These are phyloP conservation scores for Camelina laxa DNA, from an alignment of 345 rosid genomes.

Conservation along the genomic window DNA sequence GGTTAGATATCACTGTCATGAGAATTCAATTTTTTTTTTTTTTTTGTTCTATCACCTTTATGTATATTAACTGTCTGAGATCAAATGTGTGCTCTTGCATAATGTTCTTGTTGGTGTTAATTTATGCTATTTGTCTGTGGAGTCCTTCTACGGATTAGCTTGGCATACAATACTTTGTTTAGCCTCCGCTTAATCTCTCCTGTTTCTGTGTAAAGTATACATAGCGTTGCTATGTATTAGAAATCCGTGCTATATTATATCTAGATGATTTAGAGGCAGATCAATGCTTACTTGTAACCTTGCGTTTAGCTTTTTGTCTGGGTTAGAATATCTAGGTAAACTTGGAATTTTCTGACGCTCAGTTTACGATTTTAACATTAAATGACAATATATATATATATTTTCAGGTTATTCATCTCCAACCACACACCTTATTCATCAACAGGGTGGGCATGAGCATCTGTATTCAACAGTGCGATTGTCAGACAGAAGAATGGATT, in stretches of 20 bases:
- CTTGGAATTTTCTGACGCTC: constrained; percentile 25
- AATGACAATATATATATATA: constrained; percentile 16
- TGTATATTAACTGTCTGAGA: background rate
- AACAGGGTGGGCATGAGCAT: constrained; percentile 79
- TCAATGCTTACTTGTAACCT: constrained; percentile 17
- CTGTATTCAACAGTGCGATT: constrained; percentile 88
- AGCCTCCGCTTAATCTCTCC: constrained; percentile 11
- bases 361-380: background rate
- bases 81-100: constrained; percentile 20
- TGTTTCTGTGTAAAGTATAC: constrained; percentile 6
- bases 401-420: constrained; percentile 87
- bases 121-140: constrained; percentile 20
- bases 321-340: constrained; percentile 16
- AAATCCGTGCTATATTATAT: background rate
- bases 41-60: constrained; percentile 24
- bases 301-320: constrained; percentile 2
- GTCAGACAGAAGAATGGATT: constrained; percentile 76
- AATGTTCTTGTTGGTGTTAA: constrained; percentile 18
- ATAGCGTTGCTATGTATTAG: constrained; percentile 26
- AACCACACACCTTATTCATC: constrained; percentile 82
- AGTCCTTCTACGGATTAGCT: constrained; percentile 5
- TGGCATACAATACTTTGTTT: constrained; percentile 16
- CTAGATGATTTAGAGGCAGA: constrained; percentile 28
- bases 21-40: constrained; percentile 18
- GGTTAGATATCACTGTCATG: constrained; percentile 52